Base-by-base conservation (phyloP, 345 rosid species). In the Orychophragmus violaceus region DNA sequence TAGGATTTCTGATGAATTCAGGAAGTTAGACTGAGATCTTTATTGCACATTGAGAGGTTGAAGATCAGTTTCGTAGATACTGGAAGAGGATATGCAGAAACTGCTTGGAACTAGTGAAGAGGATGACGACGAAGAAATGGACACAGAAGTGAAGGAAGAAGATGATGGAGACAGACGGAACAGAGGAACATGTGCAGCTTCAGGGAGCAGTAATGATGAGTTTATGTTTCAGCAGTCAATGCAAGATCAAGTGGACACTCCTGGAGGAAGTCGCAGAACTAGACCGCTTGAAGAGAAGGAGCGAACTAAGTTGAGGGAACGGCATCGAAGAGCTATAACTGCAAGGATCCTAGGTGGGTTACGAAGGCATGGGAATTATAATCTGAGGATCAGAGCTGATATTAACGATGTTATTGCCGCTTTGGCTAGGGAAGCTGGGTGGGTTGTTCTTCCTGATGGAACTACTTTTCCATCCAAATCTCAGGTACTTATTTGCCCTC, bases 371-470 rank as follows among this genome's bases (percentile, higher is more conserved):
- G 99, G 99, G 54, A 91, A 95, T 75, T 95, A 95, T 84, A 95
- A 95, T 78, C 88, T 95, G 13, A 85, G 97, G 76, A 96, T 95
- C 52, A 88, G 99, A 77, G 99, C 99, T 70, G 99, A 95, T 79
- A 95, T 91, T 23, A 95, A 95, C 62, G 99, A 95, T 73, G 99
- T 95, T 50, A 95, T 95, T 56, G 95, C 96, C 25, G 99, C 99
- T 72, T 80, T 95, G 79, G 99, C 99, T 3, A 89, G 96, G 79
- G 99, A 95, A 82, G 99, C 99, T 80, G 97, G 97, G 18, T 91
- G 99, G 99, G 95, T 89, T 71, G 99, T 95, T 78, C 95, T 95
- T 65, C 97, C 99, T 27, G 99, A 95, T 86, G 99, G 99, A 77
- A 95, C 99, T 27, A 91, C 97, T 51, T 91, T 88, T 70, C 99